phyloP scores from a whole-genome alignment of 345 rosid genomes.

The Salix koriyanagi region DNA sequence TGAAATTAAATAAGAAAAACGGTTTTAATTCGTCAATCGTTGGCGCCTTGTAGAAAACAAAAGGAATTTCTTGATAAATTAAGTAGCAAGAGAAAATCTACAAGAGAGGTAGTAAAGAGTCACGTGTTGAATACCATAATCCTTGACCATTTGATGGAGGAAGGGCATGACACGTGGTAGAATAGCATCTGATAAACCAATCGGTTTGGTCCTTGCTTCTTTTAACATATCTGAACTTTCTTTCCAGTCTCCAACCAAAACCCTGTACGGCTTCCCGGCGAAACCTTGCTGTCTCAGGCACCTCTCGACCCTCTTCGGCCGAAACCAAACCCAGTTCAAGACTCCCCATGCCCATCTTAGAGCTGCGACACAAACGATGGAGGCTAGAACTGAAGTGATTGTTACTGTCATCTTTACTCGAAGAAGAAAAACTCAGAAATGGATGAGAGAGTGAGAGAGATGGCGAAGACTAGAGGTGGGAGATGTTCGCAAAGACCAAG shows the following conservation, averaged over 20 bases:
- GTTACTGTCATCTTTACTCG: not conserved
- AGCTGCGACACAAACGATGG: not conserved
- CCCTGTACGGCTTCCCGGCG: constrained; percentile 34
- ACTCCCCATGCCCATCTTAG: constrained; percentile 21
- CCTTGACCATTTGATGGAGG: constrained; percentile 19
- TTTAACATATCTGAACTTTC: constrained; percentile 12
- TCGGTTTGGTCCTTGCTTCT: constrained; percentile 34
- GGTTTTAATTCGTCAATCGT: no score
- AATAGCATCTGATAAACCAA: constrained; percentile 30
- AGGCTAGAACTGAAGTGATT: not conserved
- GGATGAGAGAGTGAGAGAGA: no score
- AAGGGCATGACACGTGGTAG: constrained; percentile 38
- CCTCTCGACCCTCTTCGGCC: constrained; percentile 45
- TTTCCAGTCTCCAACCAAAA: constrained; percentile 39
- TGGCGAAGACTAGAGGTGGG: no score
- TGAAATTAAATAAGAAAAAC: no score
- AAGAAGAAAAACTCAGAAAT: no score
- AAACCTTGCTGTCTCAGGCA: constrained; percentile 43
- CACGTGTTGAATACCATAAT: constrained; percentile 21
- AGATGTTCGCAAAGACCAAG: no score
- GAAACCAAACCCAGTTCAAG: constrained; percentile 42
- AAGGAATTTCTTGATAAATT: no score
- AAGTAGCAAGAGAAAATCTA: no score
- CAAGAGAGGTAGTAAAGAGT: not conserved
- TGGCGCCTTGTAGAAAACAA: no score